These are phyloP conservation scores for Sphaceloma murrayae DNA, from an alignment of 2,329 filamentous ascomycete genomes.

Conservation along the genomic window DNA sequence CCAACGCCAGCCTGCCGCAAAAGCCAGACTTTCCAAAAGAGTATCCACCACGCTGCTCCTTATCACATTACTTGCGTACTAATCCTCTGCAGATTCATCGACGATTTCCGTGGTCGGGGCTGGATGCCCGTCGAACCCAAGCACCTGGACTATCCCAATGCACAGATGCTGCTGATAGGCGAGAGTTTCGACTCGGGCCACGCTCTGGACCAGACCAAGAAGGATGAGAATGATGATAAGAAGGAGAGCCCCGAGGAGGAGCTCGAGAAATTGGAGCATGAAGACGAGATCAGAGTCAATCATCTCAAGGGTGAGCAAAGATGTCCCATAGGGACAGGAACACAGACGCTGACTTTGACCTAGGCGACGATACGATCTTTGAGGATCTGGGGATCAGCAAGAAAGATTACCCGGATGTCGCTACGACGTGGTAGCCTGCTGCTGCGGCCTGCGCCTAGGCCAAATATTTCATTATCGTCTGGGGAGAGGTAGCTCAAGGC, in stretches of 20 bases:
- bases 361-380: conserved; percentile 52
- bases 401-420: conserved; percentile 55
- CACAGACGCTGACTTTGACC: conserved; percentile 18
- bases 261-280: conserved; percentile 63
- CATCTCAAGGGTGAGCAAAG: conserved; percentile 42
- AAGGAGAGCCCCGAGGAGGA: conserved; percentile 60
- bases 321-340: background rate
- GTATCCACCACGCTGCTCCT: conserved; percentile 31
- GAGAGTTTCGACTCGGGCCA: conserved; percentile 50
- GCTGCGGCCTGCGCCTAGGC: too few relatives aligned
- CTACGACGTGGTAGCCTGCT: conserved; percentile 56
- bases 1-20: conserved; percentile 53
- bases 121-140: conserved; percentile 68
- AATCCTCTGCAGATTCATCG: conserved; percentile 37
- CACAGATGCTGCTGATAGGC: conserved; percentile 72
- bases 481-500: too few relatives aligned
- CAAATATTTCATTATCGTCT: too few relatives aligned
- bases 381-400: conserved; percentile 50
- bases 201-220: conserved; percentile 48
- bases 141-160: conserved; percentile 63
- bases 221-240: conserved; percentile 44
- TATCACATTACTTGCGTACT: background rate
- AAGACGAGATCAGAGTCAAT: conserved; percentile 60
- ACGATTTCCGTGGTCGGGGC: conserved; percentile 61
- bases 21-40: conserved; percentile 61